phyloP scores from a whole-genome alignment of 257 asterid genomes.

The Leptodermis oblonga region DNA sequence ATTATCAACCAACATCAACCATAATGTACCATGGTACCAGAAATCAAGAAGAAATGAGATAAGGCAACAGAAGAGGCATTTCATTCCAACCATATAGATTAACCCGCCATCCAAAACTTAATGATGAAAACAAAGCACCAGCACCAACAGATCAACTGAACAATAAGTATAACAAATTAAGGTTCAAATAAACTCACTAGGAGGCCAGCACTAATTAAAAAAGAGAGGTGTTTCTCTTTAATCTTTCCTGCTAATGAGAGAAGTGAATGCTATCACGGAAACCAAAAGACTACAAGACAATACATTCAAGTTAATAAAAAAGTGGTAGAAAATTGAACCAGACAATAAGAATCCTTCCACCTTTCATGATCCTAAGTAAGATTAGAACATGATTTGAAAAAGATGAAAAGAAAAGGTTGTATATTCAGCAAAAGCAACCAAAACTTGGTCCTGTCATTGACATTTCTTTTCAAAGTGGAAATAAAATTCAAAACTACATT shows the following conservation, averaged over 20 bases:
- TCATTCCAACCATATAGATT: neutral
- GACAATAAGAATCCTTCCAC: neutral
- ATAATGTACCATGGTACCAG: neutral
- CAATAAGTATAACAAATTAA: neutral
- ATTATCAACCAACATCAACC: slow-evolving; percentile 10
- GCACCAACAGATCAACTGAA: slow-evolving; percentile 7
- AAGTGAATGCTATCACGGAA: slow-evolving; percentile 62
- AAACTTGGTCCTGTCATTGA: neutral
- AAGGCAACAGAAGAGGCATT: neutral
- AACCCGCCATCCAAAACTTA: neutral
- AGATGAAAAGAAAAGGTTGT: no score
- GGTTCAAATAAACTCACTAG: slow-evolving; percentile 52
- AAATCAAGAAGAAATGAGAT: neutral
- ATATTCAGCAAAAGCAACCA: neutral
- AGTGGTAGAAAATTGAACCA: no score
- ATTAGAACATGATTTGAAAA: neutral
- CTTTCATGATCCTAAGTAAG: neutral
- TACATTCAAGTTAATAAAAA: slow-evolving; percentile 5
- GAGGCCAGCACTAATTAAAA: slow-evolving; percentile 78
- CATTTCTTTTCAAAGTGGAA: no score
- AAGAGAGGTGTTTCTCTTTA: slow-evolving; percentile 81
- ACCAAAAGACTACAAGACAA: slow-evolving; percentile 20
- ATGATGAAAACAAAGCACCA: neutral
- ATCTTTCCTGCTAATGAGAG: slow-evolving; percentile 83
- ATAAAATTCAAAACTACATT: no score